These are phyloP conservation scores for Gryganskiella cystojenkinii DNA, from an alignment of 192 early-diverging fungal genomes.

Conservation along the genomic window DNA sequence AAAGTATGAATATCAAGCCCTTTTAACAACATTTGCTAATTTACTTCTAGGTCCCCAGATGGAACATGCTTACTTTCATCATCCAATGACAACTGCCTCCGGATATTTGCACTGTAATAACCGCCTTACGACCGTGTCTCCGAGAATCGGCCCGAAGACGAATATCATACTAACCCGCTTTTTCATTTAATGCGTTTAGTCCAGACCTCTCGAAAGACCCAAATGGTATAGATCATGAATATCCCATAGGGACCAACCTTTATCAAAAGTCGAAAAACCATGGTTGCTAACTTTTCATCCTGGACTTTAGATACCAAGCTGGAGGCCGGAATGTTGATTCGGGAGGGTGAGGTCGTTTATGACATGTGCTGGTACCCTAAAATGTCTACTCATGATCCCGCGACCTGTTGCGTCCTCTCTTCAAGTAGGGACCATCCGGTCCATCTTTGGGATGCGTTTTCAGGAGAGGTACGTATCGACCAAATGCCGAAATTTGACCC, in stretches of 20 bases:
- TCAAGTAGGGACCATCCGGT: slow-evolving; percentile 82
- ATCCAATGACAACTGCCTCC: slow-evolving; percentile 68
- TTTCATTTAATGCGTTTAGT: slow-evolving; percentile 4
- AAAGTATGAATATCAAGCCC: background rate
- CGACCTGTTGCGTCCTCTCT: slow-evolving; percentile 69
- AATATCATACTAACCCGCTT: too few relatives aligned
- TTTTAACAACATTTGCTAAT: background rate
- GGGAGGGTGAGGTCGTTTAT: slow-evolving; percentile 66
- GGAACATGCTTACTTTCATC: slow-evolving; percentile 70
- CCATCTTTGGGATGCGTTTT: slow-evolving; percentile 77
- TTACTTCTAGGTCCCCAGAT: slow-evolving; percentile 70
- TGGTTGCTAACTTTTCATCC: too few relatives aligned
- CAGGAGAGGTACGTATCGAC: slow-evolving; percentile 59
- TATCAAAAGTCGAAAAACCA: background rate
- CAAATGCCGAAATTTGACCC: background rate
- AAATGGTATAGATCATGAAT: background rate
- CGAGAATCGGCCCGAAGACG: too few relatives aligned
- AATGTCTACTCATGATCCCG: slow-evolving; percentile 66
- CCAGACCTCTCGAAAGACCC: slow-evolving; percentile 8
- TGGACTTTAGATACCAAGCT: slow-evolving; percentile 43
- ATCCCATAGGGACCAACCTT: background rate
- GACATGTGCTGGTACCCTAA: slow-evolving; percentile 74
- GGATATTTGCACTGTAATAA: slow-evolving; percentile 64
- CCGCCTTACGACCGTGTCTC: too few relatives aligned
- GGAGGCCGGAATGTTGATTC: slow-evolving; percentile 30